These are phyloP conservation scores for Fusarium sp. DNA, from an alignment of 2,329 filamentous ascomycete species.

Conservation along the genomic window DNA sequence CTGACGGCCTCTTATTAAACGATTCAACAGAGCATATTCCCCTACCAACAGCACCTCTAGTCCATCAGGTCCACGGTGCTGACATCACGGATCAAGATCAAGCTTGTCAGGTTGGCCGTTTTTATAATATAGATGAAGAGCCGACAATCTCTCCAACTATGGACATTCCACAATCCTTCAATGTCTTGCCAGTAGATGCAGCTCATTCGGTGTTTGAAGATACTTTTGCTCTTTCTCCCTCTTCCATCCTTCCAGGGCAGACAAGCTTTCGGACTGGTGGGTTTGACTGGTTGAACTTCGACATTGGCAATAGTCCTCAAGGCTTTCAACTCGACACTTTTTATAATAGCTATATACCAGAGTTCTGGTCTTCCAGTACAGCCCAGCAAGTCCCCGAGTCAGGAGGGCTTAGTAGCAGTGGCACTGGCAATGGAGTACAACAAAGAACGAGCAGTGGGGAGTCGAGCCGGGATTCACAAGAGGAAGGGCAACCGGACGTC, in stretches of 20 bases:
- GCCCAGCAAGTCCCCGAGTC: not conserved
- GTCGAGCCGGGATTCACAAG: not conserved
- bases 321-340: not conserved
- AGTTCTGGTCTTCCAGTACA: not conserved
- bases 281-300: not conserved
- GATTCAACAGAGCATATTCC: accelerated
- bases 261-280: not conserved
- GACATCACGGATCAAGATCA: not conserved
- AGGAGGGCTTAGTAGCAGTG: accelerated
- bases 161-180: not conserved
- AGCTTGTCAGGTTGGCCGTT: not conserved
- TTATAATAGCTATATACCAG: not conserved
- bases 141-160: not conserved
- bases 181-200: not conserved
- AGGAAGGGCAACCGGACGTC: accelerated
- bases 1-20: accelerated
- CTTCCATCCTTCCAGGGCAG: not conserved
- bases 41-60: not conserved
- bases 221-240: not conserved
- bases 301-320: not conserved
- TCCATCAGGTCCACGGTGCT: too few species aligned
- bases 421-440: not conserved
- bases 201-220: not conserved
- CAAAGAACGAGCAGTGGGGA: not conserved
- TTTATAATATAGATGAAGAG: not conserved